Conservation (phyloP, 441 rosid genomes). For the Aleurites moluccanus region DNA sequence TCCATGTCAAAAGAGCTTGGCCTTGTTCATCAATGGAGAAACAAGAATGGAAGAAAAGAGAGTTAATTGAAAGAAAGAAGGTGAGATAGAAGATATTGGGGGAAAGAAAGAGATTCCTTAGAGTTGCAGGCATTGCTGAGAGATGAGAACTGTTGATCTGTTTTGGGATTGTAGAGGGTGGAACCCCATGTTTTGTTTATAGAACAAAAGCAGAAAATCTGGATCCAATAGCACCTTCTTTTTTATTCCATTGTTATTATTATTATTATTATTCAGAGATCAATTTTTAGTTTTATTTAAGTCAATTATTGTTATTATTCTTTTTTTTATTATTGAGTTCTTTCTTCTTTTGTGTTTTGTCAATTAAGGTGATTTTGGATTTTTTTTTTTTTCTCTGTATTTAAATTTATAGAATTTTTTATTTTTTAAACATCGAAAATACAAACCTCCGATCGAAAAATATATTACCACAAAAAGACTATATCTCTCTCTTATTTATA, state of each 20-base stretch:
- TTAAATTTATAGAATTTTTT: no score
- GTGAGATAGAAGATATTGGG: slow-evolving; percentile 44
- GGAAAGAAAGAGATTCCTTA: slow-evolving; percentile 45
- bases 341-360: not conserved
- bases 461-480: not conserved
- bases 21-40: slow-evolving; percentile 65
- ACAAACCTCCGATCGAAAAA: no score
- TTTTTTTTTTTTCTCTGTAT: no score
- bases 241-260: not conserved
- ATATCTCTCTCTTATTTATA: no score
- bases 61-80: slow-evolving; percentile 39
- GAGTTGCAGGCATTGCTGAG: slow-evolving; percentile 60
- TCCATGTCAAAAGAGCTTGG: slow-evolving; percentile 79
- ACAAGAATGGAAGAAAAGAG: slow-evolving; percentile 45
- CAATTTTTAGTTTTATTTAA: slow-evolving; percentile 20
- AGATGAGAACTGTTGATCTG: slow-evolving; percentile 49
- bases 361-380: not conserved
- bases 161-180: slow-evolving; percentile 89
- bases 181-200: slow-evolving; percentile 89
- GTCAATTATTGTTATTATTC: not conserved
- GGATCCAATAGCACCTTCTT: slow-evolving; percentile 43
- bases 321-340: no score
- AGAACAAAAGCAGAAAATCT: slow-evolving; percentile 65
- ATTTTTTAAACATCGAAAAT: no score
- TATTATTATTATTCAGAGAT: slow-evolving; percentile 22